Percentiles rank a stretch among this genome's conserved stretches.
Conservation (phyloP, 805 yeast species). For the Myxozyma sirexii region DNA sequence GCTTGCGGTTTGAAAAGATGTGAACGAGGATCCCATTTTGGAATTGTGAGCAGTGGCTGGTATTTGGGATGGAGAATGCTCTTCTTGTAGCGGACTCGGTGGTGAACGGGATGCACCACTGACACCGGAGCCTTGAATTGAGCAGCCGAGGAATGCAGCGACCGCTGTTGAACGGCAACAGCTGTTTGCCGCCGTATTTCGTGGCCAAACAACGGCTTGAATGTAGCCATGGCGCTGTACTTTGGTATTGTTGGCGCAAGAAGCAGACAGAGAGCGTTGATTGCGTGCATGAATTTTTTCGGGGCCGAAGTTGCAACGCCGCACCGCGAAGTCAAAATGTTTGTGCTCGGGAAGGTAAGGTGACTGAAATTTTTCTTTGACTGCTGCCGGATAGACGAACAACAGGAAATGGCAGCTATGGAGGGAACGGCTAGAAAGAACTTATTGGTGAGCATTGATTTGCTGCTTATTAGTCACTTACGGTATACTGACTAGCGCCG, state of each 20-base stretch:
- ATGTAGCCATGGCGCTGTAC: neutral
- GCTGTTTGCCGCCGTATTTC: neutral
- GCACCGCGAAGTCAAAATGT: neutral
- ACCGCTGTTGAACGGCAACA: neutral
- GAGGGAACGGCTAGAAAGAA: neutral
- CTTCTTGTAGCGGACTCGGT: slow-evolving; percentile 75
- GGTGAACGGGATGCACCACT: slow-evolving; percentile 89
- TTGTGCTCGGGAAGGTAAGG: no score
- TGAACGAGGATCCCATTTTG: slow-evolving; percentile 75
- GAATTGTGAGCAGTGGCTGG: slow-evolving; percentile 61
- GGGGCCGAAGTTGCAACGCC: slow-evolving; percentile 2
- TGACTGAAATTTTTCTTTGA: no score
- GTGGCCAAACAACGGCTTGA: neutral
- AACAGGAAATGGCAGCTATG: neutral
- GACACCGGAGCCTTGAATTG: slow-evolving; percentile 58
- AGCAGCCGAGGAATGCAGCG: slow-evolving; percentile 18
- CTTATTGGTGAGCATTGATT: neutral
- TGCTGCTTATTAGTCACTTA: neutral
- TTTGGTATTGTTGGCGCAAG: neutral
- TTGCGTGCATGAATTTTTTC: slow-evolving; percentile 2
- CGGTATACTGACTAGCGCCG: neutral
- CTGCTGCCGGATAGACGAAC: neutral
- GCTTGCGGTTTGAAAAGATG: slow-evolving; percentile 74
- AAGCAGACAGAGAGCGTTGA: neutral
- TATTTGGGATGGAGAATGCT: slow-evolving; percentile 72